Evolutionary conservation across 2,329 filamentous ascomycete species (phyloP), one percentile per base, ranked within the genome.

Genomic region (Ramularia collo-cygni): DNA sequence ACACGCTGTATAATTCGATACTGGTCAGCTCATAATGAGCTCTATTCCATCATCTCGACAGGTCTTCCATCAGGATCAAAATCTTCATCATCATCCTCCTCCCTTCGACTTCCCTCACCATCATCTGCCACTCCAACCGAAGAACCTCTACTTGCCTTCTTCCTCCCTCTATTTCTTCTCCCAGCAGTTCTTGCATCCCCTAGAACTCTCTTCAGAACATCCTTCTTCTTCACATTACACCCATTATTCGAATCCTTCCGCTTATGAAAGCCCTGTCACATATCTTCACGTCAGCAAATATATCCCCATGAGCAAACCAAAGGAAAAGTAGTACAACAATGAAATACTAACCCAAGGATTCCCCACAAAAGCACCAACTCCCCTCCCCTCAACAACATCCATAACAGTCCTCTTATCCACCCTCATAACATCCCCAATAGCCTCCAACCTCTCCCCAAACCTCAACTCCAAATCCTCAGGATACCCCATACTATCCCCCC

Each of bases 351-450:
- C 21, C 31, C 31, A 33, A 16, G 49, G 49, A 37, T 50, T 46
- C 8, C 34, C 38, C 28, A 50, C 49, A 12, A 52, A 43, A 17
- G 44, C 42, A 33, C 45, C 40, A 24, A 52, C 49, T 4, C 49
- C 49, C n/a, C 49, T 35, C 2, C 49, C 49, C 26, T 52, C 49
- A 2, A 52, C 27, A 7, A 52, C 49, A 43, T 52, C 49, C 47
- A 50, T 52, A 8, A 48, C 49, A 8, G 50, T 38, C 28, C 31
- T 33, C 31, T 33, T 33, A 21, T 33, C 31, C 17, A 16, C 19
- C 31, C 16, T 19, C 31, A 33, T 18, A n/a, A 33, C 31, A 14
- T 33, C 31, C 15, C 31, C 13, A 16, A 33, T 33, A n/a, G 13
- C 31, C 16, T 19, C 31, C 1, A 33, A n/a, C 6, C 31, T 21